Evolutionary conservation across 1,284 basidiomycete genomes (phyloP), one percentile per base, ranked within the genome.

Genomic region (Neotropicomus parvogracilis): DNA sequence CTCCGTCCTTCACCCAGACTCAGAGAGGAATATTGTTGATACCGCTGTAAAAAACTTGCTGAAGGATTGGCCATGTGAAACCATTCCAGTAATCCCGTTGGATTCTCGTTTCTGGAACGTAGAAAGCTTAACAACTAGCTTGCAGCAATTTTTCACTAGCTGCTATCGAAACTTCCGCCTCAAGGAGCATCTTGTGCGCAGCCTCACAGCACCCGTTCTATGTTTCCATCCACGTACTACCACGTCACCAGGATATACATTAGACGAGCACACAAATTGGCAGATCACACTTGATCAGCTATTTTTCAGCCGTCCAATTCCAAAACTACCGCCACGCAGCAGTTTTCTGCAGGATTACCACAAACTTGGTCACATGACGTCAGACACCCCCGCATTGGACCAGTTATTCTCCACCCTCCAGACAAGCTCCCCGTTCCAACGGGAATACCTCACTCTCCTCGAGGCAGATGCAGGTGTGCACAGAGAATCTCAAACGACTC

Each of bases 171-270:
- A 42, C 20, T 3, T 27, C 1, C 7, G n/a, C 14, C 26, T 60
- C 20, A 38, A 32, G 26, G 29, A 49, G 3, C 54, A 62, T 34
- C 16, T 59, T 3, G 1, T 1, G 6, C 32, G 46, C 14, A 50
- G 40, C n/a, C 50, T 59, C 6, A 9, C 7, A 5, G 9, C 11
- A 10, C 16, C 20, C 13, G 6, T 6, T 8, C 11, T 31, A 12
- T 4, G 4, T 12, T 10, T 14, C 7, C 27, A 3, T 16, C 7
- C 13, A 4, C 26, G 3, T 16, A 9, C n/a, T 0, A 10, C 19
- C 3, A 6, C 1, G 4, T 16, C 11, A 3, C 14, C 28, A 1
- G 17, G 10, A 12, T 40, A 37, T 11, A 36, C 16, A 6, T 34
- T 35, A 8, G 19, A 28, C 40, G 12, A 19, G 1, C 4, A 5